Percentiles rank a stretch among this genome's conserved stretches.
Conservation (phyloP, 2,329 filamentous ascomycete genomes). For the Aspergillus pseudotamarii region DNA sequence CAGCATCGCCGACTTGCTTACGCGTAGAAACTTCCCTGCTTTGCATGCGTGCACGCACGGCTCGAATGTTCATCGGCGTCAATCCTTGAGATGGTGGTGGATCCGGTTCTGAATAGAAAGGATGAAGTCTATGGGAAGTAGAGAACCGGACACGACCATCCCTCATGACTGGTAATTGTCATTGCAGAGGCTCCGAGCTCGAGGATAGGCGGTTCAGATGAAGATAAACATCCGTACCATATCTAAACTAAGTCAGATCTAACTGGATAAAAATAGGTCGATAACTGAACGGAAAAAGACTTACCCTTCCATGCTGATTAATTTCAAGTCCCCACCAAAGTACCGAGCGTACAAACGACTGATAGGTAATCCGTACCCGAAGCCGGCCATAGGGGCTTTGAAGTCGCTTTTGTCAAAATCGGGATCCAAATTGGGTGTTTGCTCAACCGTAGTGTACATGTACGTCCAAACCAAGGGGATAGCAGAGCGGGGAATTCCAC, state of each 20-base stretch:
- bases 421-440: slow-evolving; percentile 90
- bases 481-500: slow-evolving; percentile 87
- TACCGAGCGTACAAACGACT: slow-evolving; percentile 92
- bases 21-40: slow-evolving; percentile 78
- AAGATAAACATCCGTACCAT: slow-evolving; percentile 97
- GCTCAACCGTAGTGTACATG: slow-evolving; percentile 99
- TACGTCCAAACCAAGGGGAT: slow-evolving; percentile 99
- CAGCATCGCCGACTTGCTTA: slow-evolving; percentile 87
- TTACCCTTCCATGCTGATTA: slow-evolving; percentile 99
- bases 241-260: slow-evolving; percentile 57
- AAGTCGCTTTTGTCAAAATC: slow-evolving; percentile 99
- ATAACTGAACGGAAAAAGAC: slow-evolving; percentile 33
- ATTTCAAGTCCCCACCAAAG: slow-evolving; percentile 93
- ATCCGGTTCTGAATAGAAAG: slow-evolving; percentile 39
- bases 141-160: slow-evolving; percentile 58
- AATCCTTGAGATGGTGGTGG: slow-evolving; percentile 52
- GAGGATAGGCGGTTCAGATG: slow-evolving; percentile 95
- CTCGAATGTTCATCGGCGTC: slow-evolving; percentile 54
- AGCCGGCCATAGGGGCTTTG: slow-evolving; percentile 98
- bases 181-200: slow-evolving; percentile 95
- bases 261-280: not conserved
- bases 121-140: slow-evolving; percentile 44
- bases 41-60: slow-evolving; percentile 71
- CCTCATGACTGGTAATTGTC: slow-evolving; percentile 85
- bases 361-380: slow-evolving; percentile 96